Evolutionary conservation across 352 stramenopile genomes (phyloP).

Genomic region (Peronospora tabacina): DNA sequence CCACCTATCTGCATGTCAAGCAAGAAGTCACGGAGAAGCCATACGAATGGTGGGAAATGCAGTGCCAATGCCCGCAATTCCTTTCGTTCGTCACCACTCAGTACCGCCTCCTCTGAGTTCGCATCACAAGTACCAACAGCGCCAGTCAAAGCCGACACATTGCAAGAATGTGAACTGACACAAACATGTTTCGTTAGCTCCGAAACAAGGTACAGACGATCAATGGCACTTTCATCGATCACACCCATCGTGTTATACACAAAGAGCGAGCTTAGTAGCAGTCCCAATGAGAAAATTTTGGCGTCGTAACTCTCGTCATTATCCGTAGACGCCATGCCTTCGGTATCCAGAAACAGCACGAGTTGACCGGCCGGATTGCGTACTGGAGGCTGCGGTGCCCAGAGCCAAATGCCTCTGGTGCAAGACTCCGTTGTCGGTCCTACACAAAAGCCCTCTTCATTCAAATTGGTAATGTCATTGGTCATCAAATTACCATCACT

Average conservation of each 20-base stretch:
- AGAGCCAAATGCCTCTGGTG: constrained; percentile 82
- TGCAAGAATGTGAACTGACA: constrained; percentile 34
- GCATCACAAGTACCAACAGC: constrained; percentile 1
- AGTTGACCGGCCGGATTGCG: constrained; percentile 53
- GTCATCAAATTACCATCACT: constrained; percentile 8
- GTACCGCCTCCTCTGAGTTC: constrained; percentile 8
- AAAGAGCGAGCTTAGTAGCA: constrained; percentile 77
- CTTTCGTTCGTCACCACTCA: constrained; percentile 32
- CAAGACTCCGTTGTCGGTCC: constrained; percentile 80
- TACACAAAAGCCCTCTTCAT: constrained; percentile 49
- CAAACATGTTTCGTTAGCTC: constrained; percentile 82
- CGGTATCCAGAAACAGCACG: constrained; percentile 79
- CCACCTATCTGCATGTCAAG: constrained; percentile 73
- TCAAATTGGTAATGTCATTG: constrained; percentile 4
- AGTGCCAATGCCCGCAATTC: constrained; percentile 51
- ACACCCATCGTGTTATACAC: constrained; percentile 87
- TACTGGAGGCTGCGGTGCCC: constrained; percentile 47
- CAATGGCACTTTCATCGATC: constrained; percentile 82
- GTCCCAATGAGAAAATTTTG: constrained; percentile 80
- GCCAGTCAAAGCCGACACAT: constrained; percentile 1
- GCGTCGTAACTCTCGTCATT: constrained; percentile 85
- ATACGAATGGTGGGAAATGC: constrained; percentile 80
- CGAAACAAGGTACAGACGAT: constrained; percentile 77
- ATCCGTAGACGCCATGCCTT: constrained; percentile 77
- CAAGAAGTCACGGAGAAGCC: constrained; percentile 77